Percentiles rank a stretch among this genome's conserved stretches.
Conservation (phyloP, 2,329 filamentous ascomycete species). For the Stachybotrys chartarum region DNA sequence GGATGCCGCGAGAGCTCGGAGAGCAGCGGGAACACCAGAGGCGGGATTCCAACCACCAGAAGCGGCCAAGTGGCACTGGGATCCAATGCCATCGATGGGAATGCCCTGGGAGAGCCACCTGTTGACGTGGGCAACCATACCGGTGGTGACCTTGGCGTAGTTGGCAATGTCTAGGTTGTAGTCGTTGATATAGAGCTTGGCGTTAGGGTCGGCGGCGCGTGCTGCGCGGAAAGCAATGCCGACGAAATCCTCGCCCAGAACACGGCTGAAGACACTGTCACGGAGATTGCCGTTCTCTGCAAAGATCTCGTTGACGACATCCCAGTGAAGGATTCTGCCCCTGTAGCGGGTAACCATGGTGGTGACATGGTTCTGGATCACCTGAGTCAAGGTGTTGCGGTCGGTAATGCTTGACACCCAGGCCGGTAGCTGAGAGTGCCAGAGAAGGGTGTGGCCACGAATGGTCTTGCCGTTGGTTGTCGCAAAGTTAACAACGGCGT, state of each 20-base stretch:
- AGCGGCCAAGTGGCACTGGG: slow-evolving; percentile 46
- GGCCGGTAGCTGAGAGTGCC: slow-evolving; percentile 51
- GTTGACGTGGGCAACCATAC: slow-evolving; percentile 52
- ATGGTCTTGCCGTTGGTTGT: slow-evolving; percentile 47
- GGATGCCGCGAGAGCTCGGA: slow-evolving; percentile 44
- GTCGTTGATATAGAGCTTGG: slow-evolving; percentile 72
- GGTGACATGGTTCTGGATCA: slow-evolving; percentile 53
- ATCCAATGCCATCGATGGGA: slow-evolving; percentile 45
- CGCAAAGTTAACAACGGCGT: slow-evolving; percentile 54
- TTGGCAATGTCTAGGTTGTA: slow-evolving; percentile 57
- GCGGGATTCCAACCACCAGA: slow-evolving; percentile 42
- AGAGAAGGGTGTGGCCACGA: slow-evolving; percentile 60
- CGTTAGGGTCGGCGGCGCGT: slow-evolving; percentile 55
- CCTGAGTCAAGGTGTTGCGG: slow-evolving; percentile 41
- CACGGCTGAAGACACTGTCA: slow-evolving; percentile 55
- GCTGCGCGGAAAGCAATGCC: slow-evolving; percentile 64
- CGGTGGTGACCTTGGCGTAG: slow-evolving; percentile 52
- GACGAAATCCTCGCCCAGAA: slow-evolving; percentile 65
- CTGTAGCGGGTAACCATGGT: slow-evolving; percentile 52
- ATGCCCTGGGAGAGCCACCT: slow-evolving; percentile 55
- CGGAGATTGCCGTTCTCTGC: slow-evolving; percentile 54
- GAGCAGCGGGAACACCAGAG: slow-evolving; percentile 38
- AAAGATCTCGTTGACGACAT: slow-evolving; percentile 61
- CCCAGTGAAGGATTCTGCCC: slow-evolving; percentile 46
- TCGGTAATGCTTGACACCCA: slow-evolving; percentile 54